These are phyloP conservation scores for Pseudocercospora crystallina DNA, from an alignment of 2,329 filamentous ascomycete genomes.

Conservation along the genomic window DNA sequence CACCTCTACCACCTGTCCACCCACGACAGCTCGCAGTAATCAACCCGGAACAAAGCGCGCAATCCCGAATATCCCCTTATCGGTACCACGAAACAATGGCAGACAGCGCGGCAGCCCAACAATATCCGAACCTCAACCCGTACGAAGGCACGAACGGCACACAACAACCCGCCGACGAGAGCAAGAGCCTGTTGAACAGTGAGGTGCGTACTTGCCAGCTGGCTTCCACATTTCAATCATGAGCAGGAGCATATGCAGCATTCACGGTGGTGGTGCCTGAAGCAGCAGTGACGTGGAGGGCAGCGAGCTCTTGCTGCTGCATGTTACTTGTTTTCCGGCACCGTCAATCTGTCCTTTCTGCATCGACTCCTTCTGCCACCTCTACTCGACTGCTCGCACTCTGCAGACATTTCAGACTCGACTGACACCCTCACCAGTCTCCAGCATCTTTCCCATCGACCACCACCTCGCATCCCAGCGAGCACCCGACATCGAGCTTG, in stretches of 20 bases:
- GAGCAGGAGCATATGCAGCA: background rate
- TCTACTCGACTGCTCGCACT: no score
- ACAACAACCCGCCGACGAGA: slow-evolving; percentile 20
- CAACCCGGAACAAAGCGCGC: no score
- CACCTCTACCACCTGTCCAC: no score
- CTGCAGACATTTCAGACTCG: no score
- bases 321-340: background rate
- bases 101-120: slow-evolving; percentile 26
- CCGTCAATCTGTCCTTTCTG: background rate
- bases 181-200: slow-evolving; percentile 44
- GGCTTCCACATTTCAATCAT: background rate
- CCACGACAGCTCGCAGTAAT: no score
- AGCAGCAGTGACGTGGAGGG: background rate
- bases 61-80: background rate
- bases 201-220: slow-evolving; percentile 38
- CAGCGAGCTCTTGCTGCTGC: no score
- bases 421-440: background rate
- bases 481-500: background rate
- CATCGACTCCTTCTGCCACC: background rate
- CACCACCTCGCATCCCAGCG: background rate
- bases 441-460: background rate
- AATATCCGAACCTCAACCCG: slow-evolving; percentile 37
- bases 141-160: slow-evolving; percentile 20
- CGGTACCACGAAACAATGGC: slow-evolving; percentile 17
- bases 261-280: slow-evolving; percentile 8